Conservation (phyloP, 805 yeast genomes). For the Zygotorulaspora danielsina region DNA sequence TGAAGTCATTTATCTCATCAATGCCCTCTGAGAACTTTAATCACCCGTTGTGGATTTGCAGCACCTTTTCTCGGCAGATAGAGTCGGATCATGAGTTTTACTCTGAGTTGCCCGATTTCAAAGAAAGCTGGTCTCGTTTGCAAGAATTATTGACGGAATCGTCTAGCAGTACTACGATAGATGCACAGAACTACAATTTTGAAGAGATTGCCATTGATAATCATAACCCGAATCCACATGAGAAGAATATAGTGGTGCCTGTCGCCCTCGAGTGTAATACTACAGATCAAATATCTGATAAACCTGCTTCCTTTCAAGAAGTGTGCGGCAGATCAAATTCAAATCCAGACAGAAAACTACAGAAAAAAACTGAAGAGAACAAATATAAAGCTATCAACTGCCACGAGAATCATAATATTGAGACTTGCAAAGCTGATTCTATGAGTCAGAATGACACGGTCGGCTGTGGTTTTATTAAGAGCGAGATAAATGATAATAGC, state of each 20-base stretch:
- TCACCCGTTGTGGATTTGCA: background rate
- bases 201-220: background rate
- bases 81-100: background rate
- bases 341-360: too few relatives aligned
- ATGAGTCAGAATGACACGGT: too few relatives aligned
- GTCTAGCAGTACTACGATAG: background rate
- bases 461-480: too few relatives aligned
- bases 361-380: too few relatives aligned
- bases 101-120: background rate
- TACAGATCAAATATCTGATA: too few relatives aligned
- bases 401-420: too few relatives aligned
- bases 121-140: background rate
- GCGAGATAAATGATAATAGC: too few relatives aligned
- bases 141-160: background rate
- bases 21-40: background rate
- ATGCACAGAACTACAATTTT: background rate
- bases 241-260: background rate
- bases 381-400: too few relatives aligned
- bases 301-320: too few relatives aligned
- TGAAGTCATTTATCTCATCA: background rate
- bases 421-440: too few relatives aligned
- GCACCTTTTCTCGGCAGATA: background rate
- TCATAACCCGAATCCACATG: background rate
- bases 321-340: too few relatives aligned
- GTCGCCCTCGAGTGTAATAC: too few relatives aligned